Conservation (phyloP, 148 eudicot genomes). For the Suaeda aralocaspica region DNA sequence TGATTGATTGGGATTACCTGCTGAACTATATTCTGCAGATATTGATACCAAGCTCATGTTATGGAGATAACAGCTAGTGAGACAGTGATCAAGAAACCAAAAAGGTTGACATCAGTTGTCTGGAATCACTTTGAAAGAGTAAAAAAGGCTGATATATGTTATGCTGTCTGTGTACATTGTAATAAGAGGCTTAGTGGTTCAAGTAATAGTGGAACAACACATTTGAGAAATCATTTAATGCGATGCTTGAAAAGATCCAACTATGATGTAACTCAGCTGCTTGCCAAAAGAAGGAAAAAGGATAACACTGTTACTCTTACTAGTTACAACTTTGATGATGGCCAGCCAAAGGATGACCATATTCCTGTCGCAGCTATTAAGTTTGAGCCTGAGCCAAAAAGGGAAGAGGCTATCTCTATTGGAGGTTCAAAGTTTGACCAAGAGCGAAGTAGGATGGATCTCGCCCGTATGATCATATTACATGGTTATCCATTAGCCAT, state of each 20-base stretch:
- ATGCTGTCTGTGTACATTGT: conserved; percentile 91
- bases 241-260: conserved; percentile 90
- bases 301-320: conserved; percentile 47
- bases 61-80: conserved; percentile 69
- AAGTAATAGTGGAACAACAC: conserved; percentile 97
- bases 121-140: conserved; percentile 99
- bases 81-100: conserved; percentile 75
- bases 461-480: conserved; percentile 88
- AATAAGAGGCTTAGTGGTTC: conserved; percentile 93
- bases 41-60: conserved; percentile 30
- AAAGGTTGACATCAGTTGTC: conserved; percentile 89
- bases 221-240: conserved; percentile 90
- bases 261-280: conserved; percentile 83
- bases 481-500: conserved; percentile 91
- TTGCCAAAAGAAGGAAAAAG: conserved; percentile 74
- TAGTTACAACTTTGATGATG: conserved; percentile 48
- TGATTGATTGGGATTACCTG: neutral
- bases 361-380: conserved; percentile 49
- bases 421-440: conserved; percentile 80
- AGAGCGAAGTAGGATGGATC: conserved; percentile 77
- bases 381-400: conserved; percentile 65
- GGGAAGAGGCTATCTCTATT: conserved; percentile 53
- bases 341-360: conserved; percentile 56
- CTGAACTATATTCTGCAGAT: conserved; percentile 29
- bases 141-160: conserved; percentile 75